Evolutionary conservation across 148 eudicot species (phyloP).

Genomic region (Limonium bicolor): DNA sequence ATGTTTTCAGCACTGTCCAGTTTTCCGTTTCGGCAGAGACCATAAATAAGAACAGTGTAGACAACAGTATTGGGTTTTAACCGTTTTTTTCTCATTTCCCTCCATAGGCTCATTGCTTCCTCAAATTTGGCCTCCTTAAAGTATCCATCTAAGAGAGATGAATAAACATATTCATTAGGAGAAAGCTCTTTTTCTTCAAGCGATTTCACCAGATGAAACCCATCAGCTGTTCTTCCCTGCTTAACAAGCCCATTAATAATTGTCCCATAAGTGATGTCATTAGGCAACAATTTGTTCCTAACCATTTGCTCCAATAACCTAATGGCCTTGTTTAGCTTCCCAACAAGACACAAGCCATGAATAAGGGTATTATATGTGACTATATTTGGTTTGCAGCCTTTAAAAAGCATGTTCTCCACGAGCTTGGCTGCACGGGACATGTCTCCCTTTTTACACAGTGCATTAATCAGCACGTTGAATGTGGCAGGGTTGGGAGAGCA

Average conservation of each 20-base stretch:
- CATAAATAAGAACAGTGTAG: conserved; percentile 70
- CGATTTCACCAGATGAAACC: conserved; percentile 24
- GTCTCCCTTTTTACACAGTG: conserved; percentile 73
- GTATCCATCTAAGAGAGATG: conserved; percentile 61
- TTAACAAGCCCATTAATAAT: conserved; percentile 80
- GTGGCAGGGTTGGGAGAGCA: conserved; percentile 45
- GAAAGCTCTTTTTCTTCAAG: conserved; percentile 64
- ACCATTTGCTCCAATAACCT: conserved; percentile 71
- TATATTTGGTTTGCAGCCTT: conserved; percentile 73
- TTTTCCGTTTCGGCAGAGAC: conserved; percentile 51
- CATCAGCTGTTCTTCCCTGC: conserved; percentile 58
- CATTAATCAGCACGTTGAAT: conserved; percentile 66
- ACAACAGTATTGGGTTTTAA: conserved; percentile 49
- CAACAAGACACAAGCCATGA: conserved; percentile 61
- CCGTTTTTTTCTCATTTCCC: conserved; percentile 43
- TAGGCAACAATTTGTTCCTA: conserved; percentile 45
- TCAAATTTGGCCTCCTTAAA: conserved; percentile 63
- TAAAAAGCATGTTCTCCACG: conserved; percentile 80
- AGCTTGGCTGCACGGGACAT: conserved; percentile 66
- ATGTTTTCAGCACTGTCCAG: conserved; percentile 48
- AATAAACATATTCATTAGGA: conserved; percentile 51
- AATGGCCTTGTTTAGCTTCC: conserved; percentile 71
- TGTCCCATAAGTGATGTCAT: conserved; percentile 74
- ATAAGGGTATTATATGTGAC: conserved; percentile 82
- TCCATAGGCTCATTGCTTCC: conserved; percentile 56